phyloP scores from a whole-genome alignment of 805 yeast species.

The Metschnikowia henanensis region DNA sequence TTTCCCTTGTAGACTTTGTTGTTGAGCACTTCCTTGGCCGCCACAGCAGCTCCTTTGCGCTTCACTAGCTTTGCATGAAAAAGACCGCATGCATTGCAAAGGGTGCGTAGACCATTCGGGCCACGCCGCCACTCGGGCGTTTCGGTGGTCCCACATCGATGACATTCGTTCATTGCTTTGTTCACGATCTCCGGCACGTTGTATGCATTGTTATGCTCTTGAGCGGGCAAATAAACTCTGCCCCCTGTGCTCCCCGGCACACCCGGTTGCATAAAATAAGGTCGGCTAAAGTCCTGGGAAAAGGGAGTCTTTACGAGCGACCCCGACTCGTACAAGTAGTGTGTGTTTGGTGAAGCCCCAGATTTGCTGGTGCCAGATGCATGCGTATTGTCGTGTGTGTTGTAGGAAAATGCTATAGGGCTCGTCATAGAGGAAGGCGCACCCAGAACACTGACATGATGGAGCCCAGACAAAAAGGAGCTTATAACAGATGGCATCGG shows the following conservation, averaged over 20 bases:
- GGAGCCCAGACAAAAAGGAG: neutral
- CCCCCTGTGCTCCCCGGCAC: neutral
- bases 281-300: neutral
- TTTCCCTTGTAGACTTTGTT: conserved; percentile 45
- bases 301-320: neutral
- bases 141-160: conserved; percentile 46
- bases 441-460: conserved; percentile 4
- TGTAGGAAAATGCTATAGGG: neutral
- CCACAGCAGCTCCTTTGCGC: conserved; percentile 29
- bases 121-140: conserved; percentile 48
- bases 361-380: neutral
- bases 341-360: neutral
- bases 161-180: conserved; percentile 37
- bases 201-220: conserved; percentile 5
- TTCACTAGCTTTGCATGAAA: conserved; percentile 42
- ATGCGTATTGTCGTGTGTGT: neutral
- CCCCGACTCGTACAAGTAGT: neutral
- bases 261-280: neutral
- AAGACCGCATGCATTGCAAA: conserved; percentile 45
- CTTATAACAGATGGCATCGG: neutral
- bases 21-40: conserved; percentile 40
- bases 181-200: conserved; percentile 17
- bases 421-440: conserved; percentile 3
- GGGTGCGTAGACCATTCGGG: conserved; percentile 45
- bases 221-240: neutral